Conservation (phyloP, 1,284 basidiomycete genomes). For the Ustilago hordei region DNA sequence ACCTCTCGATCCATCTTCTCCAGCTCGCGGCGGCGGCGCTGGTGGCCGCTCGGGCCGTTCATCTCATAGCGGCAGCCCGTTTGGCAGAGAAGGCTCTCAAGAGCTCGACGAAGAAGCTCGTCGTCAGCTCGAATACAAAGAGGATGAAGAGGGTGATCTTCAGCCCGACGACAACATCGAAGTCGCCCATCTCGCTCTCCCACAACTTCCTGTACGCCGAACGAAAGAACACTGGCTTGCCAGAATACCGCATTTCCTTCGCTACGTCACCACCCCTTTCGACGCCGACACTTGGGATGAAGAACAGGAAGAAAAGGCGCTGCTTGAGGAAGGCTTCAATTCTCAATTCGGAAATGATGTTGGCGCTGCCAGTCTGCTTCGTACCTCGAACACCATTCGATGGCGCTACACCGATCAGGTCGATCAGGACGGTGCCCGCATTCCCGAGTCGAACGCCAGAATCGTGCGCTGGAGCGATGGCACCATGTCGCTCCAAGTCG, state of each 20-base stretch:
- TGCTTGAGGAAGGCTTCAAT: slow-evolving; percentile 73
- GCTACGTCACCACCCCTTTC: slow-evolving; percentile 58
- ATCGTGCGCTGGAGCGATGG: slow-evolving; percentile 93
- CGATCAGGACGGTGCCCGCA: slow-evolving; percentile 77
- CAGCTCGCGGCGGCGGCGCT: slow-evolving; percentile 14
- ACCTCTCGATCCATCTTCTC: slow-evolving; percentile 30
- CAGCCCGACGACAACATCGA: slow-evolving; percentile 76
- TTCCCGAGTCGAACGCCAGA: slow-evolving; percentile 85
- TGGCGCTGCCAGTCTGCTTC: slow-evolving; percentile 71
- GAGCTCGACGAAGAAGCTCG: slow-evolving; percentile 46
- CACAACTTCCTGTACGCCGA: slow-evolving; percentile 60
- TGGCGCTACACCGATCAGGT: slow-evolving; percentile 84
- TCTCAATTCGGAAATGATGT: slow-evolving; percentile 67
- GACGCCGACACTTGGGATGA: slow-evolving; percentile 58
- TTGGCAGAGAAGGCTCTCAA: slow-evolving; percentile 34
- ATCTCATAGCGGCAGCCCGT: slow-evolving; percentile 40
- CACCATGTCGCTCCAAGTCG: slow-evolving; percentile 83
- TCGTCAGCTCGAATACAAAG: slow-evolving; percentile 70
- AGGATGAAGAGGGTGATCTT: slow-evolving; percentile 69
- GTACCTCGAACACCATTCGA: slow-evolving; percentile 88
- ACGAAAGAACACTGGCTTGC: slow-evolving; percentile 65
- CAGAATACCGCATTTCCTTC: slow-evolving; percentile 66
- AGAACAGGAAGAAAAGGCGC: slow-evolving; percentile 57
- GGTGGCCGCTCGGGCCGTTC: slow-evolving; percentile 33
- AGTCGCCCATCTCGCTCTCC: slow-evolving; percentile 66